A percentile compares a stretch with the other conserved stretches of the same genome.
Evolutionary conservation across 179 eudicot genomes (phyloP).

Genomic region (Actinidia arguta): DNA sequence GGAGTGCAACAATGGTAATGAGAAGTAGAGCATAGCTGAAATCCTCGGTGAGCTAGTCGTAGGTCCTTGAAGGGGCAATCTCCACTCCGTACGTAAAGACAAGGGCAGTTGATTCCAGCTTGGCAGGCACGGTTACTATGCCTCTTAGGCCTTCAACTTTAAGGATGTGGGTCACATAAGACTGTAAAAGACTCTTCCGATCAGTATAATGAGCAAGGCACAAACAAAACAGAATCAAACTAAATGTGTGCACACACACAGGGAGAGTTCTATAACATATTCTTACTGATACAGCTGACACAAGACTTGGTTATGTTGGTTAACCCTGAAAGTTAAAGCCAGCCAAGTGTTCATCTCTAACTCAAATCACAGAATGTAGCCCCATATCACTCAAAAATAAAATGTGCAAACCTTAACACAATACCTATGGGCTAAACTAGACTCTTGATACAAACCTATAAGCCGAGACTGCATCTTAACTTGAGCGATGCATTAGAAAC

Average conservation of each 20-base stretch:
- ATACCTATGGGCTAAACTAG: background rate
- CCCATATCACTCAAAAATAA: background rate
- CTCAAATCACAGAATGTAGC: background rate
- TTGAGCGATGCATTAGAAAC: background rate
- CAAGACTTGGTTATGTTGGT: no score
- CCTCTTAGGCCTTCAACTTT: conserved; percentile 97
- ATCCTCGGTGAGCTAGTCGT: conserved; percentile 95
- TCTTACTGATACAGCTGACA: no score
- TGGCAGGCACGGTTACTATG: conserved; percentile 78
- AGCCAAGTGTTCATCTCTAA: no score
- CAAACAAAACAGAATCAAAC: background rate
- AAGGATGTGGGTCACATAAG: conserved; percentile 86
- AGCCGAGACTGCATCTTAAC: background rate
- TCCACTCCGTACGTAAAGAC: conserved; percentile 88
- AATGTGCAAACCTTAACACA: background rate
- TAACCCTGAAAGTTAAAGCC: no score
- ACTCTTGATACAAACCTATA: conserved; percentile 1
- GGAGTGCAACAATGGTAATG: conserved; percentile 81
- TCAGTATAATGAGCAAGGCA: background rate
- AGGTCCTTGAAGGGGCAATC: conserved; percentile 91
- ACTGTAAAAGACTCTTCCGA: conserved; percentile 44
- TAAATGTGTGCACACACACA: no score
- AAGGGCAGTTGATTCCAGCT: conserved; percentile 94
- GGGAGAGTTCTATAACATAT: no score
- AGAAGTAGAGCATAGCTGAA: conserved; percentile 95